A percentile compares a stretch with the other conserved stretches of the same genome.
These are phyloP conservation scores for Cryptococcus sp. DNA, from an alignment of 1,284 basidiomycete genomes.

Conservation along the genomic window DNA sequence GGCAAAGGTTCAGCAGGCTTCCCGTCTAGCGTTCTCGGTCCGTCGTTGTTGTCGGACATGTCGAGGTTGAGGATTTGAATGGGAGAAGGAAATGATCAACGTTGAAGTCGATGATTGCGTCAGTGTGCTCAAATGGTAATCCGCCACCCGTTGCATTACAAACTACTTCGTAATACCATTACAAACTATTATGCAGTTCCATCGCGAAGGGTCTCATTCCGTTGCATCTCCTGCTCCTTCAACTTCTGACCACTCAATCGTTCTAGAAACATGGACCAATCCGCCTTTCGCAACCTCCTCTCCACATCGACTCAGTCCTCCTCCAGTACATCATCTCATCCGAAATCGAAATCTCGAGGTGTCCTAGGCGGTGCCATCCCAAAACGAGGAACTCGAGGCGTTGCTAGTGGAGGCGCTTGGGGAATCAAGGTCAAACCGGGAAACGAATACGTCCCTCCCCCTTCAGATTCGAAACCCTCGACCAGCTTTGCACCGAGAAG, in stretches of 20 bases:
- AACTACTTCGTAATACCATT: too few species aligned
- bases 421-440: conserved; percentile 31
- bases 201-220: too few species aligned
- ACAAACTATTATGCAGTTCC: too few species aligned
- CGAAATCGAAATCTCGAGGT: conserved; percentile 11
- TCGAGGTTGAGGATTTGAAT: not conserved
- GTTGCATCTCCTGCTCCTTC: too few species aligned
- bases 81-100: not conserved
- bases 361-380: conserved; percentile 31
- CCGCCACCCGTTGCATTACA: too few species aligned
- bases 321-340: conserved; percentile 13
- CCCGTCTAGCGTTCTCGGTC: conserved; percentile 30
- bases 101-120: not conserved
- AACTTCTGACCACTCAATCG: not conserved
- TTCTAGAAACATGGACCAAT: conserved; percentile 13
- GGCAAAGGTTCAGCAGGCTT: conserved; percentile 28
- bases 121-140: too few species aligned
- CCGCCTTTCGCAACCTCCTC: conserved; percentile 41
- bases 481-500: conserved; percentile 32
- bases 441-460: conserved; percentile 12
- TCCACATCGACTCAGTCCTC: conserved; percentile 16
- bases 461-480: conserved; percentile 8
- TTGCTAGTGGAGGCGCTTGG: conserved; percentile 19
- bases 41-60: conserved; percentile 11
- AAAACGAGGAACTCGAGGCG: conserved; percentile 10